Evolutionary conservation across 1,284 basidiomycete species (phyloP).

Genomic region (Flammula alnicola): DNA sequence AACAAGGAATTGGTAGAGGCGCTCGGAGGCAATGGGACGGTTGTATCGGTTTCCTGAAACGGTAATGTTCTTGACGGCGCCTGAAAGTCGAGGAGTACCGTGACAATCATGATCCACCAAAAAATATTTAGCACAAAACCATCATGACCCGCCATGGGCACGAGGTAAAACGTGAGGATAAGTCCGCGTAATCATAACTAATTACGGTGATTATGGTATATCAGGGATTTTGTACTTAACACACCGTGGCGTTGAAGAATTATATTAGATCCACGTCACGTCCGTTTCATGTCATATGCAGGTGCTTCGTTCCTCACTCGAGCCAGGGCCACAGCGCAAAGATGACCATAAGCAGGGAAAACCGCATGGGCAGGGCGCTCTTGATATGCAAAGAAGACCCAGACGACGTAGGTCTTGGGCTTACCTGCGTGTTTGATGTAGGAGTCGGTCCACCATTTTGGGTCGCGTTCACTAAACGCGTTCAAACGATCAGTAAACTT

Average conservation of each 20-base stretch:
- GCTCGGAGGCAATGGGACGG: no score
- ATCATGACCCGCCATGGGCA: constrained; percentile 5
- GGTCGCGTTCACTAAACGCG: constrained; percentile 27
- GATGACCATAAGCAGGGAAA: constrained; percentile 6
- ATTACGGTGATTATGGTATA: constrained; percentile 7
- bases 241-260: background rate
- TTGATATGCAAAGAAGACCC: constrained; percentile 7
- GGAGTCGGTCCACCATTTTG: constrained; percentile 23
- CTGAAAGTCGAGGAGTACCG: constrained; percentile 7
- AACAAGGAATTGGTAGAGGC: background rate
- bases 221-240: constrained; percentile 2
- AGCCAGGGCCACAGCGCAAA: constrained; percentile 6
- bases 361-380: constrained; percentile 12
- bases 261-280: constrained; percentile 13
- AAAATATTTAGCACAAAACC: constrained; percentile 13
- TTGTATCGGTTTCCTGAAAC: background rate
- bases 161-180: constrained; percentile 1
- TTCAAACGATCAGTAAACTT: constrained; percentile 5
- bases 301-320: background rate
- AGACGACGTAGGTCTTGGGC: constrained; percentile 1
- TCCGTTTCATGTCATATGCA: constrained; percentile 10
- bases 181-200: constrained; percentile 8
- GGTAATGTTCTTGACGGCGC: constrained; percentile 8
- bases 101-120: constrained; percentile 4
- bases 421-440: constrained; percentile 9